A percentile compares a stretch with the other conserved stretches of the same genome.
phyloP scores from a whole-genome alignment of 2,329 filamentous ascomycete genomes.

The Trichoderma guizhouense region DNA sequence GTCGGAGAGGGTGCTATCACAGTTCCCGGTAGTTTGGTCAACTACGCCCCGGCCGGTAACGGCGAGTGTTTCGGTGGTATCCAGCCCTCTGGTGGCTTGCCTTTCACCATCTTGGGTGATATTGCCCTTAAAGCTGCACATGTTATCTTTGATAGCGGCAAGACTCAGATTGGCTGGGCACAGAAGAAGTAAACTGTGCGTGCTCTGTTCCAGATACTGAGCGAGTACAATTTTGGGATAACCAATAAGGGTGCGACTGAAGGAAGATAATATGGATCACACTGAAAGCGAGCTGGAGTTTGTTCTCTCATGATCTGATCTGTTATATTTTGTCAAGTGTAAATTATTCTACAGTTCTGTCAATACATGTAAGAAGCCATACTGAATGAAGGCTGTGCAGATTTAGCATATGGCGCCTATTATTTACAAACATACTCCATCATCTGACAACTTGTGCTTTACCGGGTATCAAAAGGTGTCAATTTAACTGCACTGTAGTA shows the following conservation, averaged over 20 bases:
- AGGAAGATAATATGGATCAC: background rate
- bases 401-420: background rate
- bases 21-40: constrained; percentile 50
- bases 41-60: constrained; percentile 45
- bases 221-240: background rate
- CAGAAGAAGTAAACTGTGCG: constrained; percentile 10
- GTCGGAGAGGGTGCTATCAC: constrained; percentile 56
- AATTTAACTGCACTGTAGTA: background rate
- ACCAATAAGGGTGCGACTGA: background rate
- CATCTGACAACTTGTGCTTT: background rate
- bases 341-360: background rate
- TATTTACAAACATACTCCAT: background rate
- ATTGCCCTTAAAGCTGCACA: constrained; percentile 59
- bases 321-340: background rate
- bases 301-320: background rate
- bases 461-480: background rate
- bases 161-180: constrained; percentile 45
- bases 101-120: constrained; percentile 58
- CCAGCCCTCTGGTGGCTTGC: constrained; percentile 48
- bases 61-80: constrained; percentile 63
- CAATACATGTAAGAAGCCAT: background rate
- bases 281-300: background rate
- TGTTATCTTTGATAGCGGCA: constrained; percentile 54
- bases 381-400: background rate
- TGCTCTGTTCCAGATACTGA: background rate